A percentile compares a stretch with the other conserved stretches of the same genome.
These are phyloP conservation scores for Leccinum cinnamomeum DNA, from an alignment of 1,284 basidiomycete genomes.

Conservation along the genomic window DNA sequence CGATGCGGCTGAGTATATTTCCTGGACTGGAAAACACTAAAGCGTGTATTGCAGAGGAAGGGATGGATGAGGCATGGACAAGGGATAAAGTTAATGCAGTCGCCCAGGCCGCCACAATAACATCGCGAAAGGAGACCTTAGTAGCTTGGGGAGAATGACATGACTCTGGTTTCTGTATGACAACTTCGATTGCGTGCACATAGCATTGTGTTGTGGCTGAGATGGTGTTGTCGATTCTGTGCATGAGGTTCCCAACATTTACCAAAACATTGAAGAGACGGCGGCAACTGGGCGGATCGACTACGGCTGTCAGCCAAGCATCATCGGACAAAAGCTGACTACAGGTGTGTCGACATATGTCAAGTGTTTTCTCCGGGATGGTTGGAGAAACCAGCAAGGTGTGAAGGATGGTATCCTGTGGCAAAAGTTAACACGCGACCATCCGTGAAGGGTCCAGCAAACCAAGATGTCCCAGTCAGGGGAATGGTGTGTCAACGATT, in stretches of 20 bases:
- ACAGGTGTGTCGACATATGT: constrained; percentile 33
- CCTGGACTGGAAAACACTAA: constrained; percentile 21
- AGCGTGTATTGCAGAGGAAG: constrained; percentile 16
- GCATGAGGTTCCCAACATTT: constrained; percentile 39
- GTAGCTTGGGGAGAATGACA: constrained; percentile 16
- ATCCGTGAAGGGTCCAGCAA: constrained; percentile 13
- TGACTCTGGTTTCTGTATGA: constrained; percentile 32
- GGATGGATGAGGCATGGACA: constrained; percentile 19
- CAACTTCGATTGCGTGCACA: constrained; percentile 37
- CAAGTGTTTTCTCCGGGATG: constrained; percentile 33
- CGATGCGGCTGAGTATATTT: constrained; percentile 26
- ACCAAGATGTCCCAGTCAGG: constrained; percentile 37
- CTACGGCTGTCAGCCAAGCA: constrained; percentile 23
- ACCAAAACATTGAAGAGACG: constrained; percentile 37
- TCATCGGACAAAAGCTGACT: constrained; percentile 34
- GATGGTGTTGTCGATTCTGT: constrained; percentile 33
- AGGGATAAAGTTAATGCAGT: constrained; percentile 31
- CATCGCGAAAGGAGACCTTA: constrained; percentile 35
- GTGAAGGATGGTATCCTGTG: constrained; percentile 29
- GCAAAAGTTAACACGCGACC: constrained; percentile 18
- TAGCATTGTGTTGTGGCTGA: constrained; percentile 38
- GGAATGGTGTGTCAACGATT: constrained; percentile 25
- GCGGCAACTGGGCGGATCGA: constrained; percentile 29
- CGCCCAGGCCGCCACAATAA: constrained; percentile 38
- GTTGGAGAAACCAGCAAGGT: constrained; percentile 29